These are phyloP conservation scores for Cubamyces lactineus DNA, from an alignment of 768 basidiomycete genomes.

Conservation along the genomic window DNA sequence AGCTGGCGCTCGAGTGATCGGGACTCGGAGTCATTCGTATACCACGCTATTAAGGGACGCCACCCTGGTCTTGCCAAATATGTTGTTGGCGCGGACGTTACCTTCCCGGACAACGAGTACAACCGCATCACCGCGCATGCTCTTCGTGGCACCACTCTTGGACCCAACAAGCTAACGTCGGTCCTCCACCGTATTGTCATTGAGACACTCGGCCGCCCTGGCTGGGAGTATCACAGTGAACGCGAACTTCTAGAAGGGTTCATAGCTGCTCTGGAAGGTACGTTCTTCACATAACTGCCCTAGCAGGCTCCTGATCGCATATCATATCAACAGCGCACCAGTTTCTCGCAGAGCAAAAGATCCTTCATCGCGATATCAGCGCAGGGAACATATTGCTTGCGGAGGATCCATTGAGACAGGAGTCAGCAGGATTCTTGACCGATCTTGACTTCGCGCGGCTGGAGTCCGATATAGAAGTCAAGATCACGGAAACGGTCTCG, in stretches of 20 bases:
- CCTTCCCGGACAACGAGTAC: too few species aligned
- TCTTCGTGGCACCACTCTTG: background rate
- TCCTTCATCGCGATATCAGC: slow-evolving; percentile 40
- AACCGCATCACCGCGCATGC: background rate
- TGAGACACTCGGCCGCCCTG: slow-evolving; percentile 5
- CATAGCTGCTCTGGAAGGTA: slow-evolving; percentile 5
- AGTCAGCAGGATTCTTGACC: slow-evolving; percentile 34
- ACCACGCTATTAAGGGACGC: background rate
- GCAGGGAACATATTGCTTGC: slow-evolving; percentile 40
- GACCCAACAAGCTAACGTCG: background rate
- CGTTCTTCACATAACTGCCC: background rate
- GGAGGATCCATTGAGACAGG: slow-evolving; percentile 5
- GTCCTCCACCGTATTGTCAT: slow-evolving; percentile 17
- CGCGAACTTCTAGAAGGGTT: slow-evolving; percentile 7
- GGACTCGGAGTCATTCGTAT: background rate
- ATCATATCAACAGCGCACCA: slow-evolving; percentile 25
- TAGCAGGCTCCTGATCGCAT: too few species aligned
- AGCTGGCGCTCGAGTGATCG: slow-evolving; percentile 1
- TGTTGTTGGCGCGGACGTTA: background rate
- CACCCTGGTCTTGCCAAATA: slow-evolving; percentile 1
- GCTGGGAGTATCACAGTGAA: slow-evolving; percentile 19
- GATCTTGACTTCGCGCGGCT: slow-evolving; percentile 37
- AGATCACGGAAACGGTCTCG: background rate
- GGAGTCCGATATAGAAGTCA: background rate
- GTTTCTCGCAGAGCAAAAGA: slow-evolving; percentile 27